Percentiles rank a stretch among this genome's conserved stretches.
These are phyloP conservation scores for Monosporascus sp. DNA, from an alignment of 2,329 filamentous ascomycete genomes.

Conservation along the genomic window DNA sequence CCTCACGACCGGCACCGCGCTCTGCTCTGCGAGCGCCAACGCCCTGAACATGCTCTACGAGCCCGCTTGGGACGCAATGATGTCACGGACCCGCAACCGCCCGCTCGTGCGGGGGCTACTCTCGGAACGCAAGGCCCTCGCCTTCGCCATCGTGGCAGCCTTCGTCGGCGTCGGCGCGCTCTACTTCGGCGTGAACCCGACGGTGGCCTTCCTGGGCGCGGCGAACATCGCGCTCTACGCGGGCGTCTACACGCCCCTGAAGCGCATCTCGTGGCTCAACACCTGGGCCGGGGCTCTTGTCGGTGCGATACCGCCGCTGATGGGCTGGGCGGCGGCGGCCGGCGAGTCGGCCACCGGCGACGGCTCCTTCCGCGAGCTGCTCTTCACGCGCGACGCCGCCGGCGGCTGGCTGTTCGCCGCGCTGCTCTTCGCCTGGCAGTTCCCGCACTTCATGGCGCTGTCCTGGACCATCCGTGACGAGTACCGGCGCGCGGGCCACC, in stretches of 20 bases:
- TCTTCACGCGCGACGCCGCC: conserved; percentile 59
- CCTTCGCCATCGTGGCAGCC: conserved; percentile 75
- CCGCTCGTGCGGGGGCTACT: conserved; percentile 82
- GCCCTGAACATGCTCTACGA: conserved; percentile 97
- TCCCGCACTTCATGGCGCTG: conserved; percentile 95
- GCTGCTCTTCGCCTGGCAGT: conserved; percentile 92
- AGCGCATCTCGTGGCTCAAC: conserved; percentile 79
- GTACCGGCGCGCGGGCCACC: conserved; percentile 66
- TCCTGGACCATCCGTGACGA: conserved; percentile 86
- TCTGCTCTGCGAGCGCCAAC: conserved; percentile 89
- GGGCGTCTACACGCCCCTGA: conserved; percentile 87
- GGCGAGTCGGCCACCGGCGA: conserved; percentile 76
- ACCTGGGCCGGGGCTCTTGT: conserved; percentile 94
- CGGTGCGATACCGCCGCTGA: conserved; percentile 87
- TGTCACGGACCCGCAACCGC: conserved; percentile 87
- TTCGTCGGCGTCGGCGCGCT: conserved; percentile 64
- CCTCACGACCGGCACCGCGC: conserved; percentile 80
- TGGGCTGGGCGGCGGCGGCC: conserved; percentile 96
- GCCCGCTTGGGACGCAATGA: conserved; percentile 80
- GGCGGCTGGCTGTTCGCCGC: conserved; percentile 87
- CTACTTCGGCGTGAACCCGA: conserved; percentile 90
- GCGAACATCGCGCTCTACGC: conserved; percentile 87
- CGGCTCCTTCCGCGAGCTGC: conserved; percentile 70
- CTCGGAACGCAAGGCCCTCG: conserved; percentile 60
- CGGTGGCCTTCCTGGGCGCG: conserved; percentile 77